Base-by-base conservation (phyloP, 164 flowering plant species). In the Vitis rupestris region DNA sequence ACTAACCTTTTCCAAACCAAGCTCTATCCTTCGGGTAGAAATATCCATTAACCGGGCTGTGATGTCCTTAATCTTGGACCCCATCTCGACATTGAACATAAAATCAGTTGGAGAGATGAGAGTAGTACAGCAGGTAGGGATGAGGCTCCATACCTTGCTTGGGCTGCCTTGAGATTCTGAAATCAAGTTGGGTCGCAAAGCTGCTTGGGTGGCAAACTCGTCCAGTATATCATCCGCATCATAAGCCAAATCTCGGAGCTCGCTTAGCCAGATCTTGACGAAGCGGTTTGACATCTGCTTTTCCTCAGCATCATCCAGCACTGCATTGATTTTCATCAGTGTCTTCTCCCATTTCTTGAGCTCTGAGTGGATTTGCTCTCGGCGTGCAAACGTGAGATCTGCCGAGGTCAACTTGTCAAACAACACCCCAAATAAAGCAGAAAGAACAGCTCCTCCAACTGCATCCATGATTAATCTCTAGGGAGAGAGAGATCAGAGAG, bases 31-130 rank as follows among this genome's bases (percentile, higher is more conserved):
- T 2, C 37, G 49, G 15, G 10, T 27, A 2, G 17, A 15, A 16
- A 74, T 64, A 3, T 63, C 49, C 11, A 68, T 17, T 12, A 74
- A 15, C 23, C 72, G 64, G 4, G 50, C 8, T 12, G 72, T 8
- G 65, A 69, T 69, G 10, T 69, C 69, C 53, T 65, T 14, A 15
- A 75, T 47, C 67, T 66, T 70, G 64, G 71, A 69, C 49, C 53
- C 51, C 3, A 63, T 63, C 10, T 44, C 51, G 10, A 47, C 9
- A n/a, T 63, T 63, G 11, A 60, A 29, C 10, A 19, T 54, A 8
- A 11, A 48, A 10, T 51, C 11, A 59, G 59, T 27, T 2, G 61
- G 59, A 7, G 48, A 37, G 44, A 37, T 16, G 16, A 9, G 59
- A 49, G 10, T 19, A 53, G 15, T 53, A 53, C 56, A 53, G 10